Conservation (phyloP, 306 rosid genomes). For the Begonia fuchsioides region DNA sequence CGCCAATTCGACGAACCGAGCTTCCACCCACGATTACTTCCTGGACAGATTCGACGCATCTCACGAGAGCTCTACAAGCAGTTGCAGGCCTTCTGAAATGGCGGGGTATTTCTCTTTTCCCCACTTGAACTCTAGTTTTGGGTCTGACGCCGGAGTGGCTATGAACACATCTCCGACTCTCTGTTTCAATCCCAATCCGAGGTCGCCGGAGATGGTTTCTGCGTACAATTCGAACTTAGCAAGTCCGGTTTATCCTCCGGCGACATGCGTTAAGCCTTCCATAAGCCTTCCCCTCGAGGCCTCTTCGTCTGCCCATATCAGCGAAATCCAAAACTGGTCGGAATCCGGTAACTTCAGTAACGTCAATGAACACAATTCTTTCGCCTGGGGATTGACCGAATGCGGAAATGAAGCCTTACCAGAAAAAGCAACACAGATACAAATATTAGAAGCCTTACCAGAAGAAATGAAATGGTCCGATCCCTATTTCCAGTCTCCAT, state of each 20-base stretch:
- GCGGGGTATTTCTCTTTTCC: conserved; percentile 42
- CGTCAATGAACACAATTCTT: conserved; percentile 18
- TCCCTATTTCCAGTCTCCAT: too few species aligned
- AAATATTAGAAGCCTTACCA: background rate
- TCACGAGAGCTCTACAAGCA: conserved; percentile 20
- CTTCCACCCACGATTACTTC: conserved; percentile 48
- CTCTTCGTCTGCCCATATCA: conserved; percentile 18
- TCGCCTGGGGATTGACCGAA: conserved; percentile 24
- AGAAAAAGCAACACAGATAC: too few species aligned
- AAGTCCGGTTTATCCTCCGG: conserved; percentile 8
- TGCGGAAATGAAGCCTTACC: background rate
- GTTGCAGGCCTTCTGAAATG: conserved; percentile 39
- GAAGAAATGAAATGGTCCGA: conserved; percentile 78
- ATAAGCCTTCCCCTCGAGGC: conserved; percentile 30
- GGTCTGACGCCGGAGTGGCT: conserved; percentile 18
- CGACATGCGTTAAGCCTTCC: conserved; percentile 33
- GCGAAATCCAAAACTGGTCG: conserved; percentile 46
- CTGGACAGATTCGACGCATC: conserved; percentile 22
- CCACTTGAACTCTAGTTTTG: conserved; percentile 30
- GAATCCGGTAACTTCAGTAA: conserved; percentile 12
- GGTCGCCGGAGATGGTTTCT: conserved; percentile 26
- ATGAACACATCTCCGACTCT: conserved; percentile 27
- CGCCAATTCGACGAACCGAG: background rate
- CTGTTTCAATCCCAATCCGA: conserved; percentile 30
- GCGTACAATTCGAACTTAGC: conserved; percentile 22